Conservation (phyloP, 352 stramenopile genomes). For the Achlya hypogyna region DNA sequence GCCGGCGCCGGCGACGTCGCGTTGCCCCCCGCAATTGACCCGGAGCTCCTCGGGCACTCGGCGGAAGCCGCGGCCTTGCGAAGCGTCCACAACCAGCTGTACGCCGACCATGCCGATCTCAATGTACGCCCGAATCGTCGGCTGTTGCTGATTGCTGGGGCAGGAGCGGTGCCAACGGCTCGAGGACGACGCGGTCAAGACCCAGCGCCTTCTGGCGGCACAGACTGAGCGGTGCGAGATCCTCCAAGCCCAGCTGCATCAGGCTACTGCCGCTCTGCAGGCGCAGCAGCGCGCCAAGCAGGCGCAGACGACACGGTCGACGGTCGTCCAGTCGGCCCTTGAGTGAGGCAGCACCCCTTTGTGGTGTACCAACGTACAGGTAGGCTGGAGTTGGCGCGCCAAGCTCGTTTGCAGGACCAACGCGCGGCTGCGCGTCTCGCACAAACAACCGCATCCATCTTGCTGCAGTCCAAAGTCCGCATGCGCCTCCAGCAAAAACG, state of each 20-base stretch:
- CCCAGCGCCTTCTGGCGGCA: background rate
- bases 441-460: constrained; percentile 42
- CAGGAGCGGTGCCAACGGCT: background rate
- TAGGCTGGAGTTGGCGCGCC: constrained; percentile 7
- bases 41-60: background rate
- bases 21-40: background rate
- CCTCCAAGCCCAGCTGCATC: background rate
- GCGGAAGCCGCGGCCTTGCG: background rate
- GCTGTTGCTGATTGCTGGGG: background rate
- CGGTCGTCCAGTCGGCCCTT: background rate
- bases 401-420: constrained; percentile 34
- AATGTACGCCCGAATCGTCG: no score
- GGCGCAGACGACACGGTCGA: background rate
- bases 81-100: background rate
- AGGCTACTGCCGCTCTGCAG: background rate
- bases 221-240: background rate
- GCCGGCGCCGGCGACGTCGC: background rate
- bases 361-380: background rate
- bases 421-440: constrained; percentile 28
- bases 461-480: constrained; percentile 49
- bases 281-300: background rate
- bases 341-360: background rate
- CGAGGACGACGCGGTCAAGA: background rate
- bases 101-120: background rate
- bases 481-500: constrained; percentile 46